Evolutionary conservation across 441 rosid genomes (phyloP).

Genomic region (Aleurites moluccanus): DNA sequence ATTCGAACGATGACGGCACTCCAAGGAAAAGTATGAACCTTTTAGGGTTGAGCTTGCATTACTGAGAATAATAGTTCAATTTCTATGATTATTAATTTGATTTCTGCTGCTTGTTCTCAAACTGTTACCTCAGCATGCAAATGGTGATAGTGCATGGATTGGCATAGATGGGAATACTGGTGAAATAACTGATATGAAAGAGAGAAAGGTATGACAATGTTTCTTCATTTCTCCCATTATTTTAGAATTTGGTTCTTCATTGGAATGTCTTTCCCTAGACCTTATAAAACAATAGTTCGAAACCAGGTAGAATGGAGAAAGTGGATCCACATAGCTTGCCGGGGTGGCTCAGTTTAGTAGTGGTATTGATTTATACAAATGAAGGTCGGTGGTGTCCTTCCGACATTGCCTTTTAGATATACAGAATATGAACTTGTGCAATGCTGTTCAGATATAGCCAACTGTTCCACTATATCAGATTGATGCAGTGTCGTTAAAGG

Average conservation of each 20-base stretch:
- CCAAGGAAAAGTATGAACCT: slow-evolving; percentile 68
- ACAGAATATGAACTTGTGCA: neutral
- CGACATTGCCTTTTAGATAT: neutral
- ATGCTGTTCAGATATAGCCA: too few species aligned
- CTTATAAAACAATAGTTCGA: too few species aligned
- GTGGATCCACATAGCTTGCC: too few species aligned
- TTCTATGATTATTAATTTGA: neutral
- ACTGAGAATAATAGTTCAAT: neutral
- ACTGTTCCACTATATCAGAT: too few species aligned
- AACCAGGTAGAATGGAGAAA: too few species aligned
- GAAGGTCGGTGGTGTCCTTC: neutral
- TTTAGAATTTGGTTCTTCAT: slow-evolving; percentile 1
- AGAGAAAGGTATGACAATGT: slow-evolving; percentile 51
- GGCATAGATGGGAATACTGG: slow-evolving; percentile 94
- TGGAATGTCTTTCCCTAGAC: too few species aligned
- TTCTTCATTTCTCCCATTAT: neutral
- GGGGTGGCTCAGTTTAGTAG: too few species aligned
- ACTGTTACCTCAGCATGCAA: slow-evolving; percentile 90
- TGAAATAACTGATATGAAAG: slow-evolving; percentile 87
- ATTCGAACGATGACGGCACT: slow-evolving; percentile 89
- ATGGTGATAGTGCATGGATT: slow-evolving; percentile 88
- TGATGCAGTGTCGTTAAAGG: too few species aligned
- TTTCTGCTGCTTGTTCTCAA: too few species aligned
- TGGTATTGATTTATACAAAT: neutral
- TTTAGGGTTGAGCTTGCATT: neutral